Percentiles rank a stretch among this genome's conserved stretches.
Evolutionary conservation across 495 filamentous ascomycete species (phyloP).

Genomic region (Glonium stellatum): DNA sequence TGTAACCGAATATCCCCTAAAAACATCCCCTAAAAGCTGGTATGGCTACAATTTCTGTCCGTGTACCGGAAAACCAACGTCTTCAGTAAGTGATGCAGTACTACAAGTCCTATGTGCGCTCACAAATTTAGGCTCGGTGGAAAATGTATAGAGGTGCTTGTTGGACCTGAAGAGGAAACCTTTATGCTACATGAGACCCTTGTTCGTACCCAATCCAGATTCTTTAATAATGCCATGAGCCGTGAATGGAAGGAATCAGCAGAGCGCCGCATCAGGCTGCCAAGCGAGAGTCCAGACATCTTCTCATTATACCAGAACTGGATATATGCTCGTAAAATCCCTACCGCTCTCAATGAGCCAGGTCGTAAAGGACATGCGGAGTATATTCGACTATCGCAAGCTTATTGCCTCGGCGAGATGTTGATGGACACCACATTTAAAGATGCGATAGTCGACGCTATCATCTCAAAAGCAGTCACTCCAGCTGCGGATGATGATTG

Average conservation of each 20-base stretch:
- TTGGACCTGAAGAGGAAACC: constrained; percentile 3
- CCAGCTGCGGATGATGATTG: neutral
- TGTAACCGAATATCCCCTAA: too few relatives aligned
- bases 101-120: neutral
- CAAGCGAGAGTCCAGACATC: constrained; percentile 13
- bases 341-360: neutral
- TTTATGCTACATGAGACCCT: constrained; percentile 19
- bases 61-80: neutral
- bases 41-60: neutral
- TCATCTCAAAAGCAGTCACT: neutral
- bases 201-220: constrained; percentile 11
- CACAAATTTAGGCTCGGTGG: constrained; percentile 2
- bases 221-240: constrained; percentile 20
- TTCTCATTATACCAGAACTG: constrained; percentile 19
- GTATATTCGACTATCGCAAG: neutral
- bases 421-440: constrained; percentile 11
- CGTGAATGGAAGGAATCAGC: constrained; percentile 8
- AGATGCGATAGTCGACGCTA: constrained; percentile 6
- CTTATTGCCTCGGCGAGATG: constrained; percentile 13
- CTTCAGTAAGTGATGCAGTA: neutral
- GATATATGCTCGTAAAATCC: constrained; percentile 13
- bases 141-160: constrained; percentile 4
- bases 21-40: too few relatives aligned
- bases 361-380: neutral
- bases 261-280: constrained; percentile 8